Evolutionary conservation across 345 rosid species (phyloP).

Genomic region (Pugionium dolabratum): DNA sequence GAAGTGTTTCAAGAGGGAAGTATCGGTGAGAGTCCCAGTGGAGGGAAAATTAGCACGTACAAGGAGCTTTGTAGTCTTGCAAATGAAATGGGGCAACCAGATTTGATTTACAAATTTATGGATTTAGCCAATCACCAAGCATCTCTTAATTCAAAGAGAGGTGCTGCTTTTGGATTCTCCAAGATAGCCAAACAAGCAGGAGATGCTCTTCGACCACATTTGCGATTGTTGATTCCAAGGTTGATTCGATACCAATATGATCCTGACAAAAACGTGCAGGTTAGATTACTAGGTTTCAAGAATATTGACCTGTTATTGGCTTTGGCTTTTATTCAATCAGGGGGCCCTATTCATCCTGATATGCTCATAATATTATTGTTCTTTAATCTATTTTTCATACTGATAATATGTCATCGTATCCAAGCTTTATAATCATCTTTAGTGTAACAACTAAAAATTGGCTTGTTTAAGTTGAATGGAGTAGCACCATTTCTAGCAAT

Average conservation of each 20-base stretch:
- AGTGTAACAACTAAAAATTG: background rate
- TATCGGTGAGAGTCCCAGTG: slow-evolving; percentile 78
- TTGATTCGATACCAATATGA: slow-evolving; percentile 92
- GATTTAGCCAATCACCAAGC: slow-evolving; percentile 96
- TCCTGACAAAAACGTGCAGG: slow-evolving; percentile 99
- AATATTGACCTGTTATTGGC: slow-evolving; percentile 8
- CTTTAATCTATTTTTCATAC: slow-evolving; percentile 17
- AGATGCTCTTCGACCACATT: slow-evolving; percentile 92
- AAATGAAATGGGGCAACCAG: slow-evolving; percentile 99
- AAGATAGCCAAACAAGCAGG: slow-evolving; percentile 99
- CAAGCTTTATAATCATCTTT: slow-evolving; percentile 10
- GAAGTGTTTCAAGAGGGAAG: slow-evolving; percentile 95
- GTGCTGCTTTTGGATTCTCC: slow-evolving; percentile 98
- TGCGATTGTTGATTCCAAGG: slow-evolving; percentile 77
- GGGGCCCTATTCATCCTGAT: slow-evolving; percentile 6
- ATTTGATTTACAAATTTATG: slow-evolving; percentile 93
- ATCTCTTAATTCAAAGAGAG: slow-evolving; percentile 84
- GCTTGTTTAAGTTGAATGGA: slow-evolving; percentile 23
- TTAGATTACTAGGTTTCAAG: slow-evolving; percentile 33
- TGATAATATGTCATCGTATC: background rate
- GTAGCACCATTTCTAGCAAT: slow-evolving; percentile 20
- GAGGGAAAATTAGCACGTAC: slow-evolving; percentile 91
- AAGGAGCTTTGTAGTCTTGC: slow-evolving; percentile 95
- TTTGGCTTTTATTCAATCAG: background rate
- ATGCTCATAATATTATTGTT: slow-evolving; percentile 15